These are phyloP conservation scores for Salinomyces thailandicus DNA, from an alignment of 2,329 filamentous ascomycete genomes.

Conservation along the genomic window DNA sequence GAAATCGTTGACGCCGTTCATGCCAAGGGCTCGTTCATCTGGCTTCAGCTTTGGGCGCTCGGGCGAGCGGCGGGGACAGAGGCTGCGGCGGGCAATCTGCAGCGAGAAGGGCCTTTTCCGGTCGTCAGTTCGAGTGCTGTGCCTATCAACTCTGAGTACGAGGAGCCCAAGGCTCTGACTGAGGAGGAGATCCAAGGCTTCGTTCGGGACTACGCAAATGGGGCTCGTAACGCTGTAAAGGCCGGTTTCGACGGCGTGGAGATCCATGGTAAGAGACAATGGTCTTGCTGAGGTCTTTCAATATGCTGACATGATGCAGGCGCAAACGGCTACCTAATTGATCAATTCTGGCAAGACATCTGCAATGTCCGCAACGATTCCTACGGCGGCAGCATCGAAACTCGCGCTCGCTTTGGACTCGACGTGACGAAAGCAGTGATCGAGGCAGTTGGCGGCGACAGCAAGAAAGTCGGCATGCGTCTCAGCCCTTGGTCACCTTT, in stretches of 20 bases:
- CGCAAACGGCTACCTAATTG: conserved; percentile 45
- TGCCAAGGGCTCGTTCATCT: conserved; percentile 50
- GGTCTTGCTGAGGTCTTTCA: neutral
- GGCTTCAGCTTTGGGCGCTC: conserved; percentile 51
- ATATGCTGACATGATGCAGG: conserved; percentile 7
- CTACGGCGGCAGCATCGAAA: conserved; percentile 37
- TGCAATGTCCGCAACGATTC: conserved; percentile 42
- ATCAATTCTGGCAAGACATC: conserved; percentile 51
- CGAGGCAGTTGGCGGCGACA: conserved; percentile 38
- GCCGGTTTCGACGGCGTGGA: conserved; percentile 52
- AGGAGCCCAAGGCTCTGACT: conserved; percentile 26
- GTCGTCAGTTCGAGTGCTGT: conserved; percentile 8
- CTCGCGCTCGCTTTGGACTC: conserved; percentile 40
- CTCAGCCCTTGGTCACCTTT: conserved; percentile 50
- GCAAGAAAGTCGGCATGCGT: conserved; percentile 41
- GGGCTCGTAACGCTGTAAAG: conserved; percentile 33
- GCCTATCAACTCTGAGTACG: conserved; percentile 7
- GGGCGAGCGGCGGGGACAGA: conserved; percentile 41
- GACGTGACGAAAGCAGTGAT: conserved; percentile 42
- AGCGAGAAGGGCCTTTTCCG: conserved; percentile 7
- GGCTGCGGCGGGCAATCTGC: conserved; percentile 3
- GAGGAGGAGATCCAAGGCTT: conserved; percentile 29
- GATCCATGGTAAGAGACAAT: conserved; percentile 25
- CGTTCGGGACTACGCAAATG: conserved; percentile 29
- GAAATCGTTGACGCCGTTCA: conserved; percentile 53